These are phyloP conservation scores for Pilatotrama ljubarskyi DNA, from an alignment of 768 basidiomycete genomes.

Conservation along the genomic window DNA sequence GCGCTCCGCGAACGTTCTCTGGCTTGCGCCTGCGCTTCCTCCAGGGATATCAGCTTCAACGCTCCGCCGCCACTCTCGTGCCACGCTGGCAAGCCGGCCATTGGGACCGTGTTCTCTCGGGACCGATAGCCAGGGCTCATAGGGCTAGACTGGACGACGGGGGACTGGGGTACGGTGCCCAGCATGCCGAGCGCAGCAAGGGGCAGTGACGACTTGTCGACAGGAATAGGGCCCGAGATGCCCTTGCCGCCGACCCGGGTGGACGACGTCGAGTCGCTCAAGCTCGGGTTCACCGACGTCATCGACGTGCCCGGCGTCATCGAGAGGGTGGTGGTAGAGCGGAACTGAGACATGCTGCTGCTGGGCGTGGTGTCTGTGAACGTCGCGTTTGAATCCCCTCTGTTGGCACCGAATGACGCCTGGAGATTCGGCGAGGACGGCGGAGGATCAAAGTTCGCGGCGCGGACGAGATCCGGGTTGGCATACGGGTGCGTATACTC, in stretches of 20 bases:
- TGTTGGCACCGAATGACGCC: constrained; percentile 35
- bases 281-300: constrained; percentile 24
- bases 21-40: constrained; percentile 70
- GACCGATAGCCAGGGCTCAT: constrained; percentile 31
- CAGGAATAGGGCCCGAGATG: constrained; percentile 28
- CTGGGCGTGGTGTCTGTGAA: constrained; percentile 44
- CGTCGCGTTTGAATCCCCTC: constrained; percentile 54
- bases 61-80: constrained; percentile 48
- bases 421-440: constrained; percentile 25
- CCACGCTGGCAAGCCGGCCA: constrained; percentile 46
- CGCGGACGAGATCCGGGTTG: constrained; percentile 63
- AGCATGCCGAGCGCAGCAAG: constrained; percentile 11
- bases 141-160: background rate
- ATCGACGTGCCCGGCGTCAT: constrained; percentile 31
- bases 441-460: constrained; percentile 9
- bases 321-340: constrained; percentile 27
- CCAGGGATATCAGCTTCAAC: constrained; percentile 71
- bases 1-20: constrained; percentile 56
- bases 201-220: constrained; percentile 22
- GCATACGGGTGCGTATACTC: constrained; percentile 72
- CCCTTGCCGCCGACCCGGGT: constrained; percentile 15
- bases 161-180: constrained; percentile 11
- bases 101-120: constrained; percentile 17
- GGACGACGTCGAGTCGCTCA: constrained; percentile 15
- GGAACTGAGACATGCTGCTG: constrained; percentile 32